Evolutionary conservation across 768 basidiomycete genomes (phyloP).

Genomic region (Scleroderma citrinum): DNA sequence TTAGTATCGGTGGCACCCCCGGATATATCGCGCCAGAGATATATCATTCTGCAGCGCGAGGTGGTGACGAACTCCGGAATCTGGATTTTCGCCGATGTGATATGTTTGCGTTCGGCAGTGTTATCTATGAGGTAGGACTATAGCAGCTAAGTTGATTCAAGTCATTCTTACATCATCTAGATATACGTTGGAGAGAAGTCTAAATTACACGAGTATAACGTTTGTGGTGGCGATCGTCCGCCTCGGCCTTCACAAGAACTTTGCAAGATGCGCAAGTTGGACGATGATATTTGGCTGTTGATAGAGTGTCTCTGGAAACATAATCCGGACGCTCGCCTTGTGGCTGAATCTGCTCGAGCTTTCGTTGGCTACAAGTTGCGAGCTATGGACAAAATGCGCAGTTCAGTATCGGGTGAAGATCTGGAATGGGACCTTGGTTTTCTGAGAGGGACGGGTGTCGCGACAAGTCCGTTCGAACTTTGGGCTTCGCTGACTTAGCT

Average conservation of each 20-base stretch:
- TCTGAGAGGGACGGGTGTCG: constrained; percentile 8
- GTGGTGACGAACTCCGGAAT: neutral
- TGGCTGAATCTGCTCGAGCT: constrained; percentile 16
- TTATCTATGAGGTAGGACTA: constrained; percentile 28
- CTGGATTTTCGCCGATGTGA: constrained; percentile 24
- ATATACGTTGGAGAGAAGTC: constrained; percentile 16
- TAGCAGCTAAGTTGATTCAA: neutral
- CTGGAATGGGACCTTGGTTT: constrained; percentile 22
- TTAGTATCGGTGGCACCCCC: constrained; percentile 14
- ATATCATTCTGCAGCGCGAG: constrained; percentile 9
- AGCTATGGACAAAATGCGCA: neutral
- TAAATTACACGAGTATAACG: constrained; percentile 10
- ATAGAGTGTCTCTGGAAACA: constrained; percentile 24
- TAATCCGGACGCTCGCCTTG: constrained; percentile 21
- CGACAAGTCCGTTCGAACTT: constrained; percentile 13
- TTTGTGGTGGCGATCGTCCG: constrained; percentile 12
- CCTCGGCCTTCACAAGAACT: constrained; percentile 12
- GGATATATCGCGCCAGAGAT: constrained; percentile 24
- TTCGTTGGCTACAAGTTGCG: constrained; percentile 17
- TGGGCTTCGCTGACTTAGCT: too few relatives aligned
- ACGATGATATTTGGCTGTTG: constrained; percentile 28
- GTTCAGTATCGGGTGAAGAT: constrained; percentile 7
- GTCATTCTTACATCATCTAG: constrained; percentile 8
- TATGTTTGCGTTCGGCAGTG: constrained; percentile 31
- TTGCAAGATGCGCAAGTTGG: constrained; percentile 16